A percentile compares a stretch with the other conserved stretches of the same genome.
phyloP scores from a whole-genome alignment of 495 filamentous ascomycete species.

The Astrothelium macrocarpum region DNA sequence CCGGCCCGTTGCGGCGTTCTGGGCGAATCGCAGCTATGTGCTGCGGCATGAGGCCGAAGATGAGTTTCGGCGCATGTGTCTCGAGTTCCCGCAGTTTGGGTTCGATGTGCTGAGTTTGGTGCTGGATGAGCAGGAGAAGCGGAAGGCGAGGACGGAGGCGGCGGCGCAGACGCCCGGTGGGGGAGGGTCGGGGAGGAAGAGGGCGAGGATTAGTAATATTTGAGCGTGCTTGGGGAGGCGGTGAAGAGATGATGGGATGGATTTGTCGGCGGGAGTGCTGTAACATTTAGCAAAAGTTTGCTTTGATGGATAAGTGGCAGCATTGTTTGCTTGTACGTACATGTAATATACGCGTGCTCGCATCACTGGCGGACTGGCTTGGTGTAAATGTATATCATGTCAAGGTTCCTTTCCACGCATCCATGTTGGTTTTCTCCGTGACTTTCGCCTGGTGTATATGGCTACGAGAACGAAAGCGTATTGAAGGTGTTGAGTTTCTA shows the following conservation, averaged over 20 bases:
- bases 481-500: background rate
- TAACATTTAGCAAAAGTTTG: background rate
- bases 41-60: slow-evolving; percentile 74
- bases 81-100: slow-evolving; percentile 82
- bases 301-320: no score
- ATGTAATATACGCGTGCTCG: no score
- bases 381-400: no score
- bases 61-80: slow-evolving; percentile 69
- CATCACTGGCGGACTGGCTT: no score
- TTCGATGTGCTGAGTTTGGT: slow-evolving; percentile 76
- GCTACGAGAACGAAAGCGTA: no score
- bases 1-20: slow-evolving; percentile 79
- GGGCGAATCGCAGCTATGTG: slow-evolving; percentile 71
- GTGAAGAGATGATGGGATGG: background rate
- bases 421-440: no score
- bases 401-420: no score
- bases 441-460: no score
- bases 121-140: slow-evolving; percentile 57
- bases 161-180: slow-evolving; percentile 25
- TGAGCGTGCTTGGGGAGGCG: no score
- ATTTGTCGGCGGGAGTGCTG: background rate
- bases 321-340: no score
- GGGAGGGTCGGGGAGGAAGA: slow-evolving; percentile 35
- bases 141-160: slow-evolving; percentile 29
- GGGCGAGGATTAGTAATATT: slow-evolving; percentile 32